phyloP scores from a whole-genome alignment of 2,329 filamentous ascomycete genomes.

The Hymenoscyphus salicellus region DNA sequence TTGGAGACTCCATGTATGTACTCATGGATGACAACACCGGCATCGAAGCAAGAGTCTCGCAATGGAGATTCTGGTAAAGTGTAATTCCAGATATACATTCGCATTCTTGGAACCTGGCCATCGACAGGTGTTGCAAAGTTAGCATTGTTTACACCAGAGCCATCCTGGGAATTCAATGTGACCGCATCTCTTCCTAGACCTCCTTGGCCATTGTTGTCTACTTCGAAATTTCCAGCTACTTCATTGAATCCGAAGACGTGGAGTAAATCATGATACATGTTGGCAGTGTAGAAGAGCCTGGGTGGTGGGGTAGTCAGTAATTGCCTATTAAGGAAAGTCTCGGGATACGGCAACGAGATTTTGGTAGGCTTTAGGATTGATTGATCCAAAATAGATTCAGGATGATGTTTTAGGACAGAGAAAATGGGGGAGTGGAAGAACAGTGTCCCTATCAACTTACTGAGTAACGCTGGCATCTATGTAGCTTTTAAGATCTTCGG shows the following conservation, averaged over 20 bases:
- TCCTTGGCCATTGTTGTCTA: conserved; percentile 53
- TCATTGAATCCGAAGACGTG: conserved; percentile 57
- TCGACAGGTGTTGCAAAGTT: conserved; percentile 55
- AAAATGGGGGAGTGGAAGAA: conserved; percentile 3
- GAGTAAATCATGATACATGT: conserved; percentile 58
- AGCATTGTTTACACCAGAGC: conserved; percentile 53
- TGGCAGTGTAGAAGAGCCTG: conserved; percentile 57
- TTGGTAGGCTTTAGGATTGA: too few species aligned
- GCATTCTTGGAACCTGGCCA: conserved; percentile 51
- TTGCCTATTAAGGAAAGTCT: too few species aligned
- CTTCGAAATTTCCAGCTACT: conserved; percentile 57
- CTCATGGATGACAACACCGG: conserved; percentile 59
- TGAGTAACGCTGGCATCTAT: conserved; percentile 55
- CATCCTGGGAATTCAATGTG: conserved; percentile 57
- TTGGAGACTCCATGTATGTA: conserved; percentile 49
- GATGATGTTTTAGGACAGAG: too few species aligned
- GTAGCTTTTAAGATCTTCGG: conserved; percentile 43
- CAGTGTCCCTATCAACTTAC: too few species aligned
- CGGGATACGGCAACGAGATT: too few species aligned
- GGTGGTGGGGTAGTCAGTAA: too few species aligned
- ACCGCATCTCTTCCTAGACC: conserved; percentile 53
- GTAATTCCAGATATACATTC: conserved; percentile 57
- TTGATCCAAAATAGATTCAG: too few species aligned
- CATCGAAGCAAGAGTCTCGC: conserved; percentile 47
- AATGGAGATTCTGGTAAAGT: conserved; percentile 38